A percentile compares a stretch with the other conserved stretches of the same genome.
phyloP scores from a whole-genome alignment of 2,329 filamentous ascomycete genomes.

The Aspergillus amoenus region DNA sequence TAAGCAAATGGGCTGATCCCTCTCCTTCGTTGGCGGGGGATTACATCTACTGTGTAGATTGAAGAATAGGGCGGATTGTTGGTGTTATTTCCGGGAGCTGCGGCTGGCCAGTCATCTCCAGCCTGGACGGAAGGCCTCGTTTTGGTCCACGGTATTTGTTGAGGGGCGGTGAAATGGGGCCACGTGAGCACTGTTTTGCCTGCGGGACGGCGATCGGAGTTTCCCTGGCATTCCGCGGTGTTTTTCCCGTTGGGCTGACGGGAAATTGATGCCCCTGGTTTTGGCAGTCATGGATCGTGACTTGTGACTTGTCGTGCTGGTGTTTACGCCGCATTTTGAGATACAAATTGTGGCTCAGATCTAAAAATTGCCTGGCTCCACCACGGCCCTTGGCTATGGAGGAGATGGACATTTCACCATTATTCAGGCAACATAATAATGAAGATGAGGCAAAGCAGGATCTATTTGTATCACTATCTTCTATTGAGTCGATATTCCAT shows the following conservation, averaged over 20 bases:
- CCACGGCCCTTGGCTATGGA: background rate
- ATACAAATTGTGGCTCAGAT: background rate
- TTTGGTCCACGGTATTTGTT: conserved; percentile 3
- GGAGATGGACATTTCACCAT: background rate
- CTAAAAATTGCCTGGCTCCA: background rate
- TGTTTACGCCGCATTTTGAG: background rate
- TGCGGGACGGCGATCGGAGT: conserved; percentile 12
- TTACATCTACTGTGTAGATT: conserved; percentile 12
- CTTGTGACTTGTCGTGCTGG: background rate
- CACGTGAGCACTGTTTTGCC: conserved; percentile 9
- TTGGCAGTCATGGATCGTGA: background rate
- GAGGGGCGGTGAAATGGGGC: conserved; percentile 21
- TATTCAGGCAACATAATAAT: background rate
- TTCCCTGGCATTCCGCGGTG: conserved; percentile 2
- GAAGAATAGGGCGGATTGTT: conserved; percentile 1
- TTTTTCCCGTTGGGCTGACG: background rate
- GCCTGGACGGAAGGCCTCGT: background rate
- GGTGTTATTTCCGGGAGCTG: background rate
- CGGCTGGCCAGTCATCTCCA: background rate
- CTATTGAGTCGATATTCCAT: too few species aligned
- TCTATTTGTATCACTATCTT: background rate
- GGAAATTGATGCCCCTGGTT: background rate
- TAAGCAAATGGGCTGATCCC: conserved; percentile 4
- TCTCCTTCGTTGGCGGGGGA: background rate
- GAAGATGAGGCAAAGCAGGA: background rate